Evolutionary conservation across 805 yeast genomes (phyloP), one percentile per base, ranked within the genome.

Genomic region (Kodamaea leandrae): DNA sequence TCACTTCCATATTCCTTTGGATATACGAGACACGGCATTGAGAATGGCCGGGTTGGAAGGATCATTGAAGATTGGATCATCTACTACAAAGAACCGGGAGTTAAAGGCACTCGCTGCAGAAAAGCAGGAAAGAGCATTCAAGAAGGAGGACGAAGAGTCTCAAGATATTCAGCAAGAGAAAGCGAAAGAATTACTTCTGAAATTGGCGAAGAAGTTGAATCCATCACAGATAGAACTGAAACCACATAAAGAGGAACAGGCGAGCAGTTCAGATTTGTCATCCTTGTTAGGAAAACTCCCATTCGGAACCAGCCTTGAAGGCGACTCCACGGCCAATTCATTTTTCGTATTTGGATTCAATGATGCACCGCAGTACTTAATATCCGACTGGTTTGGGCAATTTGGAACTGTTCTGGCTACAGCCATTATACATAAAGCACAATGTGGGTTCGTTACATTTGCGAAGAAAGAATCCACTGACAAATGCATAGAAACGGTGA

Each of bases 291-390:
- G 78, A 17, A 76, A 74, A 48, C 63, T 88, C n/a, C 95, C 96
- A 0, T 72, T 85, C 43, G 78, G 77, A 30, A 86, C 85, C 1
- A 69, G 74, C n/a, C 55, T 82, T 7, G 50, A 41, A 4, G 60
- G 67, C 0, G 61, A 61, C 24, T 44, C 54, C 3, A 51, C 59
- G 0, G 53, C 77, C n/a, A 72, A 69, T 39, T 74, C 89, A 0
- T 74, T 88, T 39, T 88, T 89, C 55, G 54, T 89, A 14, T 86
- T 82, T 61, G 96, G 96, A 1, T 67, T 87, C 14, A 81, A 76
- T 44, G 78, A 79, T 12, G 55, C 83, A 5, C 83, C 95, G 0
- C 87, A 82, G 50, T 81, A 80, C 58, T 63, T 64, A 39, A 64
- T 88, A 12, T 55, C 76, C 13, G 77, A 77, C 6, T 68, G 58